These are phyloP conservation scores for Novymonas esmeraldas DNA, from an alignment of 208 protist species.

Conservation along the genomic window DNA sequence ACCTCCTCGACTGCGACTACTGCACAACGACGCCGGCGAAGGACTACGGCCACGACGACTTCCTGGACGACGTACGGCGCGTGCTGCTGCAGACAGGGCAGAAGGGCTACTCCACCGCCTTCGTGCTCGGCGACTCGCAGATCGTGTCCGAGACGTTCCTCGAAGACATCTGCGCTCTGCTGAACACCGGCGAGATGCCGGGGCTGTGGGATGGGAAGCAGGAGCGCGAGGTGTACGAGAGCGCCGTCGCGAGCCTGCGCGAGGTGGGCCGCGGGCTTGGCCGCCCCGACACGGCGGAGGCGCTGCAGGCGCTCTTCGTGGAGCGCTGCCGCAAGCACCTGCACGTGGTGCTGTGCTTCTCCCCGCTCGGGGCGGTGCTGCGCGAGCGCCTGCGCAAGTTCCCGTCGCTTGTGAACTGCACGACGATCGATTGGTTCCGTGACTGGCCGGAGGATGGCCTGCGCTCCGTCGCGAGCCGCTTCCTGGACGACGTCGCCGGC, in stretches of 20 bases:
- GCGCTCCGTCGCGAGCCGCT: slow-evolving; percentile 85
- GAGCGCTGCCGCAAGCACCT: slow-evolving; percentile 94
- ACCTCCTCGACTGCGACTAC: slow-evolving; percentile 94
- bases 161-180: slow-evolving; percentile 97
- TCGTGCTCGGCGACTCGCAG: slow-evolving; percentile 97
- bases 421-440: slow-evolving; percentile 98
- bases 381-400: slow-evolving; percentile 96
- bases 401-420: slow-evolving; percentile 98
- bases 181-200: slow-evolving; percentile 97
- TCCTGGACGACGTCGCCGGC: slow-evolving; percentile 85
- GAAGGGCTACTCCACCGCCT: slow-evolving; percentile 94
- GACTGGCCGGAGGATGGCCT: slow-evolving; percentile 97
- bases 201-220: slow-evolving; percentile 94
- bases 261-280: slow-evolving; percentile 83
- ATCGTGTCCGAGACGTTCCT: slow-evolving; percentile 95
- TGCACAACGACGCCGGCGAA: slow-evolving; percentile 94
- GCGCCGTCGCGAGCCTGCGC: slow-evolving; percentile 86
- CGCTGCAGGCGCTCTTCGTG: slow-evolving; percentile 89
- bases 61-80: slow-evolving; percentile 95
- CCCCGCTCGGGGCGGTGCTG: slow-evolving; percentile 95
- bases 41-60: slow-evolving; percentile 94
- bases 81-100: slow-evolving; percentile 92
- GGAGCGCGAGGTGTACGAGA: slow-evolving; percentile 91
- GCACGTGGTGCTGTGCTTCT: slow-evolving; percentile 97
- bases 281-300: slow-evolving; percentile 84